phyloP scores from a whole-genome alignment of 805 yeast genomes.

The Saccharomycopsis javanensis region DNA sequence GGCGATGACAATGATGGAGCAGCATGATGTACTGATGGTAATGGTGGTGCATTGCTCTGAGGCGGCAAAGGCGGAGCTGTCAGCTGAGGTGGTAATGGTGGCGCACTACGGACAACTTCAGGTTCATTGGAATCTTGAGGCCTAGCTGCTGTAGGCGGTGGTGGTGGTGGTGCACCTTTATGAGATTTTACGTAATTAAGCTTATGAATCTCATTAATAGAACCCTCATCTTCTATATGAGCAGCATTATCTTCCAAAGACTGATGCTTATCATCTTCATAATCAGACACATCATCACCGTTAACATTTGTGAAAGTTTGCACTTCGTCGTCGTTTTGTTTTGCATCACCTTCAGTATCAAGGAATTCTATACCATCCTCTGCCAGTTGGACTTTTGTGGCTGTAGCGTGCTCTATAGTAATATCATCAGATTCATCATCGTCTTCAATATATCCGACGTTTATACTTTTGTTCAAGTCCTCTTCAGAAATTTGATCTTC shows the following conservation, averaged over 20 bases:
- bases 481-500: neutral
- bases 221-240: slow-evolving; percentile 12
- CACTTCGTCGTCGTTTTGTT: neutral
- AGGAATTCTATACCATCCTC: neutral
- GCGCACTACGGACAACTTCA: slow-evolving; percentile 7
- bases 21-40: neutral
- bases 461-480: slow-evolving; percentile 18
- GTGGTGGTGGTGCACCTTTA: slow-evolving; percentile 20
- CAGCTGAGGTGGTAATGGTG: slow-evolving; percentile 18
- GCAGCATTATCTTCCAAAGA: slow-evolving; percentile 13
- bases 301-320: neutral
- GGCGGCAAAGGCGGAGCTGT: slow-evolving; percentile 18
- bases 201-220: slow-evolving; percentile 16
- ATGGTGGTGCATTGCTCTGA: slow-evolving; percentile 20
- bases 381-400: neutral
- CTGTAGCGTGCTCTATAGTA: neutral
- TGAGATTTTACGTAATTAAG: slow-evolving; percentile 13
- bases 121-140: neutral
- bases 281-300: neutral
- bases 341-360: neutral
- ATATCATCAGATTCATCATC: slow-evolving; percentile 2
- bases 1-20: neutral
- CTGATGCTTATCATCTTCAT: neutral
- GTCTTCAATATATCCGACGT: slow-evolving; percentile 20
- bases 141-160: slow-evolving; percentile 14